A percentile compares a stretch with the other conserved stretches of the same genome.
phyloP scores from a whole-genome alignment of 2,329 filamentous ascomycete genomes.

The Ascochyta lentis region DNA sequence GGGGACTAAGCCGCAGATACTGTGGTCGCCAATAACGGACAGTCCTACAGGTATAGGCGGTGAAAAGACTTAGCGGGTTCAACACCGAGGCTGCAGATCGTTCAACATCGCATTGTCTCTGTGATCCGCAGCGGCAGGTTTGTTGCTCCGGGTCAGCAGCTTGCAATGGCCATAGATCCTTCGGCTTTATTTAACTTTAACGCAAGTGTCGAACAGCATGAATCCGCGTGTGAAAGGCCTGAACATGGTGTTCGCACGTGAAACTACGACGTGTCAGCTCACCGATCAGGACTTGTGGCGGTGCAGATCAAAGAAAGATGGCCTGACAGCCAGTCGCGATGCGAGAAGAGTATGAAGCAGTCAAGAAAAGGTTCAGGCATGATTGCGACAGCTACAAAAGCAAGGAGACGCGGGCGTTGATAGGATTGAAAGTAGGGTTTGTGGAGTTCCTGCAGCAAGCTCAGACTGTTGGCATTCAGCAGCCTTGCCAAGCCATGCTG shows the following conservation, averaged over 20 bases:
- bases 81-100: constrained; percentile 2
- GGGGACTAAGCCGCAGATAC: constrained; percentile 2
- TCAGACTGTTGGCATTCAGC: neutral
- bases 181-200: neutral
- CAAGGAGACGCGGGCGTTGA: neutral
- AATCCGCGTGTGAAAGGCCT: constrained; percentile 1
- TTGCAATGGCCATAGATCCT: neutral
- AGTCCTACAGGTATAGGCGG: constrained; percentile 1
- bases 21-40: constrained; percentile 6
- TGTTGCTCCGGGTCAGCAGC: neutral
- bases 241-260: constrained; percentile 15
- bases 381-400: neutral
- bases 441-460: neutral
- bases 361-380: neutral
- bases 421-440: neutral
- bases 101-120: neutral
- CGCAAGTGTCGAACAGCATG: neutral
- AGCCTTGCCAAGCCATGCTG: constrained; percentile 2
- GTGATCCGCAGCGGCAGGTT: neutral
- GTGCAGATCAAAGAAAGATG: constrained; percentile 1
- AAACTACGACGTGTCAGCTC: constrained; percentile 10
- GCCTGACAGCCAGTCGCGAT: neutral
- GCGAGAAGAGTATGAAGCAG: neutral
- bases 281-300: constrained; percentile 15
- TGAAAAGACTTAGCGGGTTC: constrained; percentile 2